Evolutionary conservation across 164 flowering plant species (phyloP).

Genomic region (Santalum album): DNA sequence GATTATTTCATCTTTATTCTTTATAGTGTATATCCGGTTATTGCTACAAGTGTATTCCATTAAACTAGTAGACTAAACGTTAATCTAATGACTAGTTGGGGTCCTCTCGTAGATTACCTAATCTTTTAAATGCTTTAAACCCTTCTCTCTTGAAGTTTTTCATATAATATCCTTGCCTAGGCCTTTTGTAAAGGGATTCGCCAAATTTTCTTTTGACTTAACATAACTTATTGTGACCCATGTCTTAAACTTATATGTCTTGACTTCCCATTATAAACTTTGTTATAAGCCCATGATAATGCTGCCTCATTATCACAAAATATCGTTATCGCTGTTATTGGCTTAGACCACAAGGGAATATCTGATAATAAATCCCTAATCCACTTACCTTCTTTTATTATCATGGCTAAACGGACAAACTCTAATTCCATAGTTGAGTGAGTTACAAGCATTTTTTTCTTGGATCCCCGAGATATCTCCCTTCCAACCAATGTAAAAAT

Average conservation of each 20-base stretch:
- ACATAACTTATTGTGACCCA: conserved; percentile 10
- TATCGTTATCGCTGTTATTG: conserved; percentile 13
- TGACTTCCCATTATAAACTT: too few relatives aligned
- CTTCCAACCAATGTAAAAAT: conserved; percentile 13
- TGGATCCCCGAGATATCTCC: conserved; percentile 20
- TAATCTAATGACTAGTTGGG: too few relatives aligned
- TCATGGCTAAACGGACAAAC: conserved; percentile 17
- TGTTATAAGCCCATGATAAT: too few relatives aligned
- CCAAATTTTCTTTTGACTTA: conserved; percentile 7
- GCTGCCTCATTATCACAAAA: conserved; percentile 20
- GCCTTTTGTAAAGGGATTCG: conserved; percentile 13
- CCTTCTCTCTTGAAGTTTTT: conserved; percentile 2
- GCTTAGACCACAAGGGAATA: conserved; percentile 17
- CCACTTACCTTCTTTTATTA: conserved; percentile 14
- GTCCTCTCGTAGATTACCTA: too few relatives aligned
- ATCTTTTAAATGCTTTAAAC: too few relatives aligned
- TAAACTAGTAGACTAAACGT: too few relatives aligned
- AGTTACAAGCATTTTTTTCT: conserved; percentile 21
- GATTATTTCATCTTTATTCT: too few relatives aligned
- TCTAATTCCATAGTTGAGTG: conserved; percentile 20
- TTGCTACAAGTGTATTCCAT: too few relatives aligned
- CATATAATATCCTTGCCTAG: conserved; percentile 2
- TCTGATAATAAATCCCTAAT: conserved; percentile 11
- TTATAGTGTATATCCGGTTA: too few relatives aligned
- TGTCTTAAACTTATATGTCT: conserved; percentile 21